Conservation (phyloP, 345 rosid species). For the Erodium maritimum region DNA sequence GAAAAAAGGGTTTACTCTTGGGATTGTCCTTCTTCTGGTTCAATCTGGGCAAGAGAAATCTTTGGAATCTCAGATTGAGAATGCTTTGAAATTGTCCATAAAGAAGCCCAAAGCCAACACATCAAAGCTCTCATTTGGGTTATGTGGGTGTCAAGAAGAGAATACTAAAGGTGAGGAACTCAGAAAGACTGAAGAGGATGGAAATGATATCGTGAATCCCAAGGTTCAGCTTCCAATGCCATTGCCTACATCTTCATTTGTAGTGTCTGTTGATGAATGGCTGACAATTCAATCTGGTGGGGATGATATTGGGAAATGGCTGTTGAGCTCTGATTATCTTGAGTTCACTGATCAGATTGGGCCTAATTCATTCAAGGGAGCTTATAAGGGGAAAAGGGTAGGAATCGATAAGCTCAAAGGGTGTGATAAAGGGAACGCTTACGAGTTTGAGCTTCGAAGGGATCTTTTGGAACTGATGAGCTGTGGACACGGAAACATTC, state of each 20-base stretch:
- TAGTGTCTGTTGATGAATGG: slow-evolving; percentile 80
- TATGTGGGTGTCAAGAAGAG: slow-evolving; percentile 96
- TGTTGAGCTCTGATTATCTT: slow-evolving; percentile 59
- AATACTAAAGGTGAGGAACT: slow-evolving; percentile 40
- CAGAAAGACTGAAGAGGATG: slow-evolving; percentile 64
- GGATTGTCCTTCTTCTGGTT: slow-evolving; percentile 51
- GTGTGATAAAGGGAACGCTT: slow-evolving; percentile 84
- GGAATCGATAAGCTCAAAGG: slow-evolving; percentile 91
- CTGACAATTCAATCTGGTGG: slow-evolving; percentile 69
- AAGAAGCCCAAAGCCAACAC: slow-evolving; percentile 47
- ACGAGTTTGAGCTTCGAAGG: slow-evolving; percentile 68
- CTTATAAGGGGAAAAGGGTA: slow-evolving; percentile 61
- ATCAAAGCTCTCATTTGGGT: slow-evolving; percentile 86
- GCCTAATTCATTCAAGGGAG: slow-evolving; percentile 55
- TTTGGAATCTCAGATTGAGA: slow-evolving; percentile 54
- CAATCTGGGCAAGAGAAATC: slow-evolving; percentile 50
- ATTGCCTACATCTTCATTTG: slow-evolving; percentile 54
- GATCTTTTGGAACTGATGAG: slow-evolving; percentile 84
- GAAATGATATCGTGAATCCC: slow-evolving; percentile 34
- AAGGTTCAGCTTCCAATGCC: slow-evolving; percentile 68
- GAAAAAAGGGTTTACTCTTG: slow-evolving; percentile 84
- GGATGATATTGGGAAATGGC: slow-evolving; percentile 63
- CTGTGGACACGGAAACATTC: slow-evolving; percentile 78
- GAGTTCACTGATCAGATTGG: slow-evolving; percentile 74
- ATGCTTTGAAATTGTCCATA: slow-evolving; percentile 57